Conservation (phyloP, 305 asterid genomes). For the Galium porrigens region DNA sequence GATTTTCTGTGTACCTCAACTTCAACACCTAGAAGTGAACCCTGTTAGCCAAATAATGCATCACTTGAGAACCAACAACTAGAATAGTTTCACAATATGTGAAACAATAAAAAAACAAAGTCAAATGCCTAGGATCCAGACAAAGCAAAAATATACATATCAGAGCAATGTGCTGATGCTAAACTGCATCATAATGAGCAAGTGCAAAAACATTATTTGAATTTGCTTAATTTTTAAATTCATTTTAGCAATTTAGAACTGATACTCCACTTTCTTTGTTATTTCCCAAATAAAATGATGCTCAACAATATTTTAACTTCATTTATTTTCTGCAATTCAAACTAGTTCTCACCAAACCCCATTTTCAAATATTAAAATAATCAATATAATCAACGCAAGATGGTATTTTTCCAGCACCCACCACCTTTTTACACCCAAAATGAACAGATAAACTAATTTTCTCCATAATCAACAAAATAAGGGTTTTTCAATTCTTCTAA, state of each 20-base stretch:
- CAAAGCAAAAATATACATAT: too few relatives aligned
- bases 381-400: not conserved
- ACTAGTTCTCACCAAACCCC: not conserved
- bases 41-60: conserved; percentile 96
- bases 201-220: not conserved
- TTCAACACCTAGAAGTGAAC: conserved; percentile 98
- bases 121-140: not conserved
- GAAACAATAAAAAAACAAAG: conserved; percentile 11
- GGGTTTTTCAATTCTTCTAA: not conserved
- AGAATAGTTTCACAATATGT: conserved; percentile 13
- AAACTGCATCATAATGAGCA: not conserved
- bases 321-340: not conserved
- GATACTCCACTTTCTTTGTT: not conserved
- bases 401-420: not conserved
- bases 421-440: not conserved
- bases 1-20: conserved; percentile 63
- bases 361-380: not conserved
- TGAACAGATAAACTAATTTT: not conserved
- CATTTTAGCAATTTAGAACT: not conserved
- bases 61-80: conserved; percentile 34
- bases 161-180: too few relatives aligned
- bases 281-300: too few relatives aligned
- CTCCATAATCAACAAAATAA: not conserved
- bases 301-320: not conserved
- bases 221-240: not conserved